A percentile compares a stretch with the other conserved stretches of the same genome.
Conservation (phyloP, 2,329 filamentous ascomycete species). For the Colletotrichum plurivorum region DNA sequence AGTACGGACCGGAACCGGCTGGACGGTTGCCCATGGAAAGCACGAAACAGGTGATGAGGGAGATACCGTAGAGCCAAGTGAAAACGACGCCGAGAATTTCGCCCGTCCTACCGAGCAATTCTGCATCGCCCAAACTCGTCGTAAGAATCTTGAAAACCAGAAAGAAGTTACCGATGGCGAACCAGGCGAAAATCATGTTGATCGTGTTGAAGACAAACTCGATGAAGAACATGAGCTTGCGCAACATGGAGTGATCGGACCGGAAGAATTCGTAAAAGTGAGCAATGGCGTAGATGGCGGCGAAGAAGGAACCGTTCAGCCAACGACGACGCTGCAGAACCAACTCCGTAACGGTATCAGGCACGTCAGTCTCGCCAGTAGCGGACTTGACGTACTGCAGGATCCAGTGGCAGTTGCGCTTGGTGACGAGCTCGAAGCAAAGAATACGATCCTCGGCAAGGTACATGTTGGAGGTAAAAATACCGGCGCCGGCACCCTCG, state of each 20-base stretch:
- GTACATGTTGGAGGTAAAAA: slow-evolving; percentile 99
- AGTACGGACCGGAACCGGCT: slow-evolving; percentile 92
- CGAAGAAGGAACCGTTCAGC: slow-evolving; percentile 99
- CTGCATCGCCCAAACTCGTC: slow-evolving; percentile 79
- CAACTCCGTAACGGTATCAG: slow-evolving; percentile 92
- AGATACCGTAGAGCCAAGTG: slow-evolving; percentile 95
- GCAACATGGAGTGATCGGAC: slow-evolving; percentile 87
- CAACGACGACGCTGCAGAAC: slow-evolving; percentile 96
- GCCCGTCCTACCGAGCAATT: slow-evolving; percentile 82
- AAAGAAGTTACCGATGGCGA: slow-evolving; percentile 99
- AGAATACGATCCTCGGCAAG: slow-evolving; percentile 98
- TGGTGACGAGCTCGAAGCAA: slow-evolving; percentile 97
- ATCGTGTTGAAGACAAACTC: slow-evolving; percentile 96
- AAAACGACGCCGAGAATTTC: slow-evolving; percentile 90
- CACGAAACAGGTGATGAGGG: slow-evolving; percentile 94
- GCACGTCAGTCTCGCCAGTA: slow-evolving; percentile 96
- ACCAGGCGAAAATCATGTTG: slow-evolving; percentile 99
- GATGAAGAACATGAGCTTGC: slow-evolving; percentile 90
- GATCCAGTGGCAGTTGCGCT: slow-evolving; percentile 97
- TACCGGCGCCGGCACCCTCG: slow-evolving; percentile 89
- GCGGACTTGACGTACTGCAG: slow-evolving; percentile 98
- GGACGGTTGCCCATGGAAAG: slow-evolving; percentile 94
- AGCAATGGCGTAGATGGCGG: slow-evolving; percentile 92
- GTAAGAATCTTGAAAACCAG: slow-evolving; percentile 98
- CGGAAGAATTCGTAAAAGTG: slow-evolving; percentile 98